Evolutionary conservation across 306 rosid species (phyloP), one percentile per base, ranked within the genome.

Genomic region (Fragaria ananassa): DNA sequence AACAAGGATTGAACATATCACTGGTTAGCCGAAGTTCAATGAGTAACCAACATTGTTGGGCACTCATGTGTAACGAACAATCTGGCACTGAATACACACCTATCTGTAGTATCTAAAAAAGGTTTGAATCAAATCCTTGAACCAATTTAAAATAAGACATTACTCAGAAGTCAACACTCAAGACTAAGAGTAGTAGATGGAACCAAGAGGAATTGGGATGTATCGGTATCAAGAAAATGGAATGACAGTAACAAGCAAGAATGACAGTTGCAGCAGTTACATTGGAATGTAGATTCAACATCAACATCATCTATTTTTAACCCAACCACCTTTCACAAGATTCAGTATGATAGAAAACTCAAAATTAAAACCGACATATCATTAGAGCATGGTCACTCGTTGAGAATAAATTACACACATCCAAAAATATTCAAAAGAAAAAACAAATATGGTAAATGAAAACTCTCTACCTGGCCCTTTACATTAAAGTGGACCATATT

Each of bases 361-460:
- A 63, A 57, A 71, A 72, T 46, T 45, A 8, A 76, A 83, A 81
- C 65, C 49, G 14, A 76, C 50, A 46, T 7, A 50, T 37, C 54
- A 61, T 53, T 61, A 1, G 8, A 62, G 47, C 78, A 83, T 70
- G 44, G 41, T 60, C 46, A 73, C 77, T 70, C 65, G 51, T 70
- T 31, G 56, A 58, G 69, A 44, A 74, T 29, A 74, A 79, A 71
- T 56, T 60, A 82, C 79, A 82, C 79, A 65, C 86, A 65, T 66
- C 86, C 77, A 84, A 84, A 77, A 35, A 81, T 56, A 67, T 44
- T 78, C 73, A 63, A 80, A 80, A 8, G 72, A 60, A 46, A 76
- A 29, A 79, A 71, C 54, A 35, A 74, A 80, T 50, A 74, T 13
- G 54, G 35, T 31, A 53, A 23, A 53, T 74, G 68, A 79, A 72